Evolutionary conservation across 441 rosid species (phyloP), one percentile per base, ranked within the genome.

Genomic region (Cnidoscolus chayamansa): DNA sequence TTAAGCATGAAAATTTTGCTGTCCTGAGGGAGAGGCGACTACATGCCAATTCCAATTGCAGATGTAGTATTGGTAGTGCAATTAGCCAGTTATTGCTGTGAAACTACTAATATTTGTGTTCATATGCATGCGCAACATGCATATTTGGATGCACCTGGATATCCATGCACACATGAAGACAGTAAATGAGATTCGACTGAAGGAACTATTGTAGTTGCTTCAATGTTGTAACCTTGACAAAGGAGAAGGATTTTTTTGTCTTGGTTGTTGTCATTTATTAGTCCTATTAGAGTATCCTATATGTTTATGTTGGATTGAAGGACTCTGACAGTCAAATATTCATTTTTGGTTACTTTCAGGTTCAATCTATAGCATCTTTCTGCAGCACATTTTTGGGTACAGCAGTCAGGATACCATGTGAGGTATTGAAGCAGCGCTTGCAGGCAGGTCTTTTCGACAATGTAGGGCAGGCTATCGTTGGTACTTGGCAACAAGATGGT

Each of bases 401-500:
- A 32, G 97, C 92, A 50, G 90, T 90, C 67, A 87, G 99, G 75
- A 91, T 95, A 67, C 99, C 99, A 2, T 93, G 99, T 67, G 99
- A 95, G 82, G 98, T 95, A 76, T 81, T 95, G 81, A 95, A 95
- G 87, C 98, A 95, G 83, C 90, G 99, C 43, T 85, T 89, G 76
- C 97, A 95, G 78, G 99, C 99, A 55, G 96, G 95, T 65, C 74
- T 95, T 72, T 95, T 86, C 63, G 84, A 93, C 79, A 91, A 91
- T 77, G 98, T 93, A 0, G 98, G 98, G 67, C 91, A 93, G 83
- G 99, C 97, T 63, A 80, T 95, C 43, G 78, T 88, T 66, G 97
- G 91, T 65, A 95, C 99, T 10, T 95, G 98, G 99, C 86, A 85
- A 35, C 95, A 87, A 78, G 99, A 95, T 80, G 98, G 99, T 74